Evolutionary conservation across 2,329 filamentous ascomycete genomes (phyloP), one percentile per base, ranked within the genome.

Genomic region (Aspergillus sp.): DNA sequence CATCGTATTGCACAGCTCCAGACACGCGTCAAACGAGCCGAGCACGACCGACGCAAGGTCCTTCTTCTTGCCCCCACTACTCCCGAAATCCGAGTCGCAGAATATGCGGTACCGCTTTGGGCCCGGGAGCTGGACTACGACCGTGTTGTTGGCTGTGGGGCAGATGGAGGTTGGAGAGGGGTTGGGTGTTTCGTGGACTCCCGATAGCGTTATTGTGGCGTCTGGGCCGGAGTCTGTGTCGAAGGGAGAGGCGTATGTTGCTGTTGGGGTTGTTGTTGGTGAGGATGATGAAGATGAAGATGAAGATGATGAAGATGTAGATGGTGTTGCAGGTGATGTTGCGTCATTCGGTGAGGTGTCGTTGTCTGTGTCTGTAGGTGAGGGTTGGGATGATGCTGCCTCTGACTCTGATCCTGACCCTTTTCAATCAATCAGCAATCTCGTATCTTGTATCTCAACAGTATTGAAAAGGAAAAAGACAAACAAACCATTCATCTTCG

Each of bases 61-160:
- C 13, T 38, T 34, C 17, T 58, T 58, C 24, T n/a, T n/a, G n/a
- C n/a, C n/a, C n/a, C n/a, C 24, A 3, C 13, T 41, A 1, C 39
- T 47, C 8, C 41, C 17, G 24, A 54, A 30, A 47, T 54, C 50
- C 1, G 44, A 32, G 45, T 55, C 56, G 56, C 44, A 58, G 49
- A 50, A 22, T 44, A 58, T 54, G 7, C 44, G 44, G 45, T 54
- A 58, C 6, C 39, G 22, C 26, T 24, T 47, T 8, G 53, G n/a
- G 24, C 56, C 56, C 7, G 48, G 34, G 3, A 17, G 11, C 2
- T 44, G 30, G 5, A 32, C 41, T 8, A 26, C 18, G 8, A 45
- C 39, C 18, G 51, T 54, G 38, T 51, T 50, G 41, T 58, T 58
- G 22, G 32, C 65, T 45, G 57, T 61, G 76, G 38, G 71, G 50